phyloP scores from a whole-genome alignment of 768 basidiomycete species.

The Basidioascus undulatus region DNA sequence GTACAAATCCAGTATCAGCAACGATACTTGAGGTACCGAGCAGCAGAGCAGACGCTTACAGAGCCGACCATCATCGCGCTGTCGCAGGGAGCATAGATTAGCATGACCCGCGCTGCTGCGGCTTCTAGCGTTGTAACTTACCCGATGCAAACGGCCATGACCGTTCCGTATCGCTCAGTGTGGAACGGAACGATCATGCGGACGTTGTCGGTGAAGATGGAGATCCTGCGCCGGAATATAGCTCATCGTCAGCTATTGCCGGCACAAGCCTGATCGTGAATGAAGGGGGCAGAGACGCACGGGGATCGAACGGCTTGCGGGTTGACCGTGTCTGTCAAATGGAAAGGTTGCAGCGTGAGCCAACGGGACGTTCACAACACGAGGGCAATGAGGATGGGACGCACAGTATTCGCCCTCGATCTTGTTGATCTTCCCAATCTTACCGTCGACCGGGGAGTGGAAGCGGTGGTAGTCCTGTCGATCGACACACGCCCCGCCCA shows the following conservation, averaged over 20 bases:
- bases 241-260: background rate
- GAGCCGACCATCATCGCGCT: background rate
- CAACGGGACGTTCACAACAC: background rate
- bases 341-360: background rate
- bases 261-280: background rate
- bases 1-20: slow-evolving; percentile 26
- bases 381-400: slow-evolving; percentile 43
- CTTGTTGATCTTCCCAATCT: slow-evolving; percentile 54
- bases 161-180: slow-evolving; percentile 64
- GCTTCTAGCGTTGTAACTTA: too few species aligned
- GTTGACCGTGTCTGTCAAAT: slow-evolving; percentile 23
- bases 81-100: background rate
- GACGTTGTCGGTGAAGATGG: slow-evolving; percentile 85
- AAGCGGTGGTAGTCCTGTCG: slow-evolving; percentile 82
- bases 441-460: slow-evolving; percentile 57
- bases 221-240: slow-evolving; percentile 21
- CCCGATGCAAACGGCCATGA: slow-evolving; percentile 57
- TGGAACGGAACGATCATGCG: slow-evolving; percentile 83
- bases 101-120: slow-evolving; percentile 2
- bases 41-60: background rate
- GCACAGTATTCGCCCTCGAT: slow-evolving; percentile 89
- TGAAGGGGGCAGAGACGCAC: slow-evolving; percentile 2
- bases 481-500: background rate
- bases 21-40: background rate
- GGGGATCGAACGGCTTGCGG: slow-evolving; percentile 75